Conservation (phyloP, 495 filamentous ascomycete species). For the Corynascus novoguineensis region DNA sequence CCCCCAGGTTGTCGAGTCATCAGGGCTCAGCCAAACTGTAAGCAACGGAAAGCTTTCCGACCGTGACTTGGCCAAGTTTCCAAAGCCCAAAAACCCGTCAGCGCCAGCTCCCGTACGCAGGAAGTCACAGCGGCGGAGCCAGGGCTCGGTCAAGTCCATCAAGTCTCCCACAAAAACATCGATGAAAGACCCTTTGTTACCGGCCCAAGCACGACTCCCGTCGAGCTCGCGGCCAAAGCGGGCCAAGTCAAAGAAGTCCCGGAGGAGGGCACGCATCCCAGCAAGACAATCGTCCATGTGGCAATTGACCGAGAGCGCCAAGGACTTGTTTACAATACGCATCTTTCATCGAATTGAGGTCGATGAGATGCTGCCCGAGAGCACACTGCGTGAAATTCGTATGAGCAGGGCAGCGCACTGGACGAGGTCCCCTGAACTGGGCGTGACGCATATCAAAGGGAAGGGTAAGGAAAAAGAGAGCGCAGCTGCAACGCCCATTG, state of each 20-base stretch:
- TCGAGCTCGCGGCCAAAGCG: conserved; percentile 32
- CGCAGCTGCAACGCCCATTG: conserved; percentile 28
- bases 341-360: conserved; percentile 44
- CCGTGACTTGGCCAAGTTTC: conserved; percentile 16
- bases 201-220: conserved; percentile 21
- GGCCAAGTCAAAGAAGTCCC: conserved; percentile 39
- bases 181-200: conserved; percentile 16
- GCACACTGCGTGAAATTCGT: conserved; percentile 38
- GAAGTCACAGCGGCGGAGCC: conserved; percentile 27
- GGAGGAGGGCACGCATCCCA: conserved; percentile 22
- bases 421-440: conserved; percentile 15
- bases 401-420: conserved; percentile 28
- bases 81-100: conserved; percentile 3
- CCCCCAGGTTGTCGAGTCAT: conserved; percentile 42
- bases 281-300: conserved; percentile 37
- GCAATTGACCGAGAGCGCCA: conserved; percentile 45
- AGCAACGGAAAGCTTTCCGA: conserved; percentile 29
- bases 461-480: conserved; percentile 14
- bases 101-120: conserved; percentile 16
- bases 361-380: conserved; percentile 48
- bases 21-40: conserved; percentile 32
- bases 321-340: conserved; percentile 41
- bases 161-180: conserved; percentile 24
- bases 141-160: conserved; percentile 21
- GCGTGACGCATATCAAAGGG: conserved; percentile 15